These are phyloP conservation scores for Zymoseptoria ardabiliae DNA, from an alignment of 2,329 filamentous ascomycete genomes.

Conservation along the genomic window DNA sequence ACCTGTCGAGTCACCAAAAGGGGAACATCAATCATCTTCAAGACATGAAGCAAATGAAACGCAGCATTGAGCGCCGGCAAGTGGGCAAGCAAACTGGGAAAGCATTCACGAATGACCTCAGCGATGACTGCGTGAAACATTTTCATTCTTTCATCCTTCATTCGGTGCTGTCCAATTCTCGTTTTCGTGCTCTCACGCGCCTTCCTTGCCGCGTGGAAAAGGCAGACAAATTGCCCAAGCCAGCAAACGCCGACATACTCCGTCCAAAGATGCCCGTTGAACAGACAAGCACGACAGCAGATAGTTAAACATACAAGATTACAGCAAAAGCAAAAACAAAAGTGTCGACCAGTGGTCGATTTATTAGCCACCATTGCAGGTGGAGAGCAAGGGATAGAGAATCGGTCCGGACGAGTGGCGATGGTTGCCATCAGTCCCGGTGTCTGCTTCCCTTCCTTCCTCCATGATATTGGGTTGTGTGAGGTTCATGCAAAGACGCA, in stretches of 20 bases:
- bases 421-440: not conserved
- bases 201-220: not conserved
- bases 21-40: too few species aligned
- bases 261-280: not conserved
- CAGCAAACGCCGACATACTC: not conserved
- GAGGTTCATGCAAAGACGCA: not conserved
- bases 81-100: not conserved
- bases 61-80: too few species aligned
- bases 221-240: not conserved
- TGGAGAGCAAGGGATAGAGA: not conserved
- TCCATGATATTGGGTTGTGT: not conserved
- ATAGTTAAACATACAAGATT: not conserved
- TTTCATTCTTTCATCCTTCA: not conserved
- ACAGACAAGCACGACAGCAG: not conserved
- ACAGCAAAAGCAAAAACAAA: not conserved
- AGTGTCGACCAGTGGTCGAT: not conserved
- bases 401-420: not conserved
- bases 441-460: not conserved
- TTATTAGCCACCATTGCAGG: not conserved
- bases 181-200: not conserved
- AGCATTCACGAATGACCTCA: not conserved
- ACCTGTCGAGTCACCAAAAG: too few species aligned
- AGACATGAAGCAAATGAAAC: too few species aligned
- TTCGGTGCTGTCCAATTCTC: not conserved
- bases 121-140: not conserved